Evolutionary conservation across 495 filamentous ascomycete genomes (phyloP).

Genomic region (Tetracladium marchalianum): DNA sequence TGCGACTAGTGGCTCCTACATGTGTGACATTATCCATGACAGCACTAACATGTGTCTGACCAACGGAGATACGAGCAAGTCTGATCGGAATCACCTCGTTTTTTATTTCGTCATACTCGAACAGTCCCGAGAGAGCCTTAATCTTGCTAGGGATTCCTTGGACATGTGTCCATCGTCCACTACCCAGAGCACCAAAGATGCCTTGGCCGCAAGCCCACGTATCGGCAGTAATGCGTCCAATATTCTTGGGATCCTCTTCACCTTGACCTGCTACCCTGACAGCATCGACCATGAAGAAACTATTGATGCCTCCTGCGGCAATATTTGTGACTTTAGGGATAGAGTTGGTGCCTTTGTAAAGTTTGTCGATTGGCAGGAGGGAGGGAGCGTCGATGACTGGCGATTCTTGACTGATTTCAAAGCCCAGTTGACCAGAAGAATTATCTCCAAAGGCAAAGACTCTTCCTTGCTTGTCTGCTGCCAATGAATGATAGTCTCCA

Average conservation of each 20-base stretch:
- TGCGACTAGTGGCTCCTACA: constrained; percentile 37
- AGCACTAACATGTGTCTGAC: constrained; percentile 69
- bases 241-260: constrained; percentile 28
- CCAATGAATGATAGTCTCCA: constrained; percentile 82
- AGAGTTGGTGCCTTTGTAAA: constrained; percentile 56
- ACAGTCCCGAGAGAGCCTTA: constrained; percentile 69
- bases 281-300: constrained; percentile 78
- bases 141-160: constrained; percentile 73
- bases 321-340: constrained; percentile 57
- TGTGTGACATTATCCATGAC: constrained; percentile 71
- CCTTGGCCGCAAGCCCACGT: constrained; percentile 81
- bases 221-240: constrained; percentile 52
- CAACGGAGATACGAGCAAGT: constrained; percentile 57
- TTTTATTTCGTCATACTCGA: constrained; percentile 70
- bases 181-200: constrained; percentile 74
- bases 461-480: constrained; percentile 59
- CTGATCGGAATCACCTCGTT: constrained; percentile 67
- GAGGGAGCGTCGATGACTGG: constrained; percentile 60
- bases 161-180: constrained; percentile 81
- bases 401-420: constrained; percentile 46
- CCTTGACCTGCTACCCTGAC: constrained; percentile 39
- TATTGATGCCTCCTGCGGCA: constrained; percentile 76
- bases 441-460: constrained; percentile 93
- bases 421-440: constrained; percentile 73
- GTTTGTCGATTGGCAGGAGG: constrained; percentile 51